phyloP scores from a whole-genome alignment of 768 basidiomycete genomes.

The Solioccasus polychromus region DNA sequence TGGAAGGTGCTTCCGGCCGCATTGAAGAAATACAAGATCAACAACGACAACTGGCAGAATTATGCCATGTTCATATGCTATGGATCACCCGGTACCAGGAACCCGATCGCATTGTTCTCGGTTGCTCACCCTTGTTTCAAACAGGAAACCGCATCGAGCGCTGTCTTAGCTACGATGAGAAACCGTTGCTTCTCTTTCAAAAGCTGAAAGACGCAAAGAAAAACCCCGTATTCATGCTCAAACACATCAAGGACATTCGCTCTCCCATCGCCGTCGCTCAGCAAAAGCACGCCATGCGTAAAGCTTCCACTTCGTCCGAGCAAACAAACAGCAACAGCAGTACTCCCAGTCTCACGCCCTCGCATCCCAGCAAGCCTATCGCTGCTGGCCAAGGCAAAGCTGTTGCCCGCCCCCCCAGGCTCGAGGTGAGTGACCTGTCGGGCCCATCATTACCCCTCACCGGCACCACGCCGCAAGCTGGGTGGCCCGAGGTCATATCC shows the following conservation, averaged over 20 bases:
- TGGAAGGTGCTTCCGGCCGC: constrained; percentile 99
- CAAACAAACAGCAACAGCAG: constrained; percentile 15
- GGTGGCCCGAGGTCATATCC: constrained; percentile 75
- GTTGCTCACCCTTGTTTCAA: not conserved
- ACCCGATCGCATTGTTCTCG: not conserved
- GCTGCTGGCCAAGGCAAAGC: constrained; percentile 31
- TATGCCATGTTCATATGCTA: constrained; percentile 99
- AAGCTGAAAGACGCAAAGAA: constrained; percentile 96
- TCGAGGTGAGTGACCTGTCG: constrained; percentile 66
- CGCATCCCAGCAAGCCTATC: constrained; percentile 22
- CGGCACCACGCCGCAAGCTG: constrained; percentile 61
- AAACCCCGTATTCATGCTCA: constrained; percentile 98
- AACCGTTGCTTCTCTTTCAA: constrained; percentile 94
- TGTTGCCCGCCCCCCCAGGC: constrained; percentile 58
- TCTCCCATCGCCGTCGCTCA: constrained; percentile 97
- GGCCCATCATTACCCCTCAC: constrained; percentile 52
- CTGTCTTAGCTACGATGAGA: constrained; percentile 96
- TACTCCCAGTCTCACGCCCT: constrained; percentile 18
- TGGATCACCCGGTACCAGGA: constrained; percentile 71
- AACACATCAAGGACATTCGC: constrained; percentile 90
- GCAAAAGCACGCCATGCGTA: constrained; percentile 90
- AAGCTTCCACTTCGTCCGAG: constrained; percentile 51
- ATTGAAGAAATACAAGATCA: constrained; percentile 97
- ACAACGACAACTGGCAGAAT: constrained; percentile 97
- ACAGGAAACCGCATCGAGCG: constrained; percentile 80